These are phyloP conservation scores for Fragaria iinumae DNA, from an alignment of 306 rosid genomes.

Conservation along the genomic window DNA sequence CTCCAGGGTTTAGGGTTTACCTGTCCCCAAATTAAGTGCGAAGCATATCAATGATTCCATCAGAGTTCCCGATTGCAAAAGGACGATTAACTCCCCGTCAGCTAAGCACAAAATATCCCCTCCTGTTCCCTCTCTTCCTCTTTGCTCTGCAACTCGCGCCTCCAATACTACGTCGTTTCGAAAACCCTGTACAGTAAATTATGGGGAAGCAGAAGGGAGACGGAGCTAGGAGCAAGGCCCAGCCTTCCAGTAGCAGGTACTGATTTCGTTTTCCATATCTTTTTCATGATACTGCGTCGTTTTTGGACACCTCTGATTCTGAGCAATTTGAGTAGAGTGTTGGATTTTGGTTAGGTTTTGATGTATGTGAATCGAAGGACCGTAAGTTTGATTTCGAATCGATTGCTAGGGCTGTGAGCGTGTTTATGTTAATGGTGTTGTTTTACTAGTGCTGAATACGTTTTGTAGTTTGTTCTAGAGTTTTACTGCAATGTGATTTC, in stretches of 20 bases:
- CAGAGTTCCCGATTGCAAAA: not conserved
- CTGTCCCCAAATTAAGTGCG: no score
- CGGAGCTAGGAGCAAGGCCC: constrained; percentile 67
- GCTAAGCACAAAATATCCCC: no score
- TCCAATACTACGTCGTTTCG: constrained; percentile 1
- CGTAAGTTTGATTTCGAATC: not conserved
- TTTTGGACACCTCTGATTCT: not conserved
- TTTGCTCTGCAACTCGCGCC: constrained; percentile 14
- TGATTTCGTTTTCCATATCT: not conserved
- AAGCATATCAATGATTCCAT: no score
- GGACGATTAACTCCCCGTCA: not conserved
- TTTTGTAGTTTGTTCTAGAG: not conserved
- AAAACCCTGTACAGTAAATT: no score
- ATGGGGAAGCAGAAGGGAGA: constrained; percentile 96
- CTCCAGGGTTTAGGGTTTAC: no score
- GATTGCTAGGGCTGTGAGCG: not conserved
- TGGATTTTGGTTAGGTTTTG: not conserved
- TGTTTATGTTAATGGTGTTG: not conserved
- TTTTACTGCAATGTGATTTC: not conserved
- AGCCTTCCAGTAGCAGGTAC: constrained; percentile 94
- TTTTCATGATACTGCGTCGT: not conserved
- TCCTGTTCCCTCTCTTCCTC: not conserved
- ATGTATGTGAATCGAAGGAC: not conserved
- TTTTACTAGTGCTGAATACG: not conserved
- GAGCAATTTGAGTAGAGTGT: not conserved